Percentiles rank a stretch among this genome's conserved stretches.
Evolutionary conservation across 805 yeast genomes (phyloP).

Genomic region (Lipomyces sp.): DNA sequence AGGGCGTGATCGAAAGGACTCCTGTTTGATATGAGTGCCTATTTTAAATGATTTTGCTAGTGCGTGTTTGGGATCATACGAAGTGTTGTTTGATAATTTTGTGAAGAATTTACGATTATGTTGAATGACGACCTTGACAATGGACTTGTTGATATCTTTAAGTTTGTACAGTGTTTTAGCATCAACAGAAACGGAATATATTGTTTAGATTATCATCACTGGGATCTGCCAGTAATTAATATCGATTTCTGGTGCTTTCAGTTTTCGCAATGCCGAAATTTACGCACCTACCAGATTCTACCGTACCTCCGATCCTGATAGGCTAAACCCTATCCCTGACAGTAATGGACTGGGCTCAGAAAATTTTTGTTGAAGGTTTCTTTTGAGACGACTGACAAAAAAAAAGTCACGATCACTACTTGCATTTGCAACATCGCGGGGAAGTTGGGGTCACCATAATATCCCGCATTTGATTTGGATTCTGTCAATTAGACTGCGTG

Average conservation of each 20-base stretch:
- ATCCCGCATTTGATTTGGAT: not conserved
- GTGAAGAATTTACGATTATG: not conserved
- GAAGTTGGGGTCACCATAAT: not conserved
- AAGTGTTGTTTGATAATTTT: not conserved
- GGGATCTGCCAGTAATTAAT: too few relatives aligned
- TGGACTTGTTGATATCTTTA: not conserved
- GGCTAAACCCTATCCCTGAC: not conserved
- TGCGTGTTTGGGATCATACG: slow-evolving; percentile 2
- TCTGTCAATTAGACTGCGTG: not conserved
- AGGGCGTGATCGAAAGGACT: not conserved
- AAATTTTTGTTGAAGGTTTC: not conserved
- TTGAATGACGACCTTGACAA: not conserved
- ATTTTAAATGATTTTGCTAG: not conserved
- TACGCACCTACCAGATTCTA: too few relatives aligned
- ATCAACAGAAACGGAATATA: not conserved
- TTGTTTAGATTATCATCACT: not conserved
- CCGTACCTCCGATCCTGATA: too few relatives aligned
- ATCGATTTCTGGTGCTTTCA: too few relatives aligned
- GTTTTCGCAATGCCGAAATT: too few relatives aligned
- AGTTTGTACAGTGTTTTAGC: not conserved
- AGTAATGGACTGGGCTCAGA: not conserved
- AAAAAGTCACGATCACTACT: not conserved
- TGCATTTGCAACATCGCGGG: not conserved
- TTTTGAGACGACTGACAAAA: too few relatives aligned
- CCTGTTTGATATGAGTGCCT: not conserved